These are phyloP conservation scores for Drechslera avenae DNA, from an alignment of 2,329 filamentous ascomycete species.

Conservation along the genomic window DNA sequence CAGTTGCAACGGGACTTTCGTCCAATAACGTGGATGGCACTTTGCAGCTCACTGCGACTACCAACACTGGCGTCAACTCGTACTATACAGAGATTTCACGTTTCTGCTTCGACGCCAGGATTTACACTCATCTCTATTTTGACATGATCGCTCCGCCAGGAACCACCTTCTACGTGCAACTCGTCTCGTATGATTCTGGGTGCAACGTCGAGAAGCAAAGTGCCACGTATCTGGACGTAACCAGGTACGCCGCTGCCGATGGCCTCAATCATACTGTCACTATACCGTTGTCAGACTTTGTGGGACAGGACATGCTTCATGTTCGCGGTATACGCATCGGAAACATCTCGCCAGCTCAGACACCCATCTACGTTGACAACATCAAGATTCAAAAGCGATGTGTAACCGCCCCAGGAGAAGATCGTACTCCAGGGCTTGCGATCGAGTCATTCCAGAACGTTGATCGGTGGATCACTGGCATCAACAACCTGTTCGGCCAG, in stretches of 20 bases:
- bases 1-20: conserved; percentile 8
- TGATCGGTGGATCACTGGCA: conserved; percentile 14
- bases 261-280: conserved; percentile 12
- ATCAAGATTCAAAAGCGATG: conserved; percentile 15
- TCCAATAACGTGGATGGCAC: conserved; percentile 12
- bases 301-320: conserved; percentile 9
- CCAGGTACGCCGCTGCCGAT: conserved; percentile 10
- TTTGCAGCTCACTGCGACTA: conserved; percentile 11
- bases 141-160: conserved; percentile 12
- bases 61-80: conserved; percentile 9
- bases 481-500: conserved; percentile 14
- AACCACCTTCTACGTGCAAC: conserved; percentile 11
- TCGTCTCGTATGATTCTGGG: conserved; percentile 9
- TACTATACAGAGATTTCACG: conserved; percentile 15
- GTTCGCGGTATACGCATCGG: conserved; percentile 14
- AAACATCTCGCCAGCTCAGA: conserved; percentile 13
- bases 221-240: conserved; percentile 10
- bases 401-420: conserved; percentile 13
- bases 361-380: conserved; percentile 12
- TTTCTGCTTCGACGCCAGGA: conserved; percentile 11
- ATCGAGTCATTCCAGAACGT: conserved; percentile 15
- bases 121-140: conserved; percentile 15
- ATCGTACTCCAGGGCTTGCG: conserved; percentile 8
- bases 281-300: conserved; percentile 11
- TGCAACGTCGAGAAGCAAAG: conserved; percentile 7